Evolutionary conservation across 176 grass and related monocot genomes (phyloP).

Genomic region (Carex kokanica): DNA sequence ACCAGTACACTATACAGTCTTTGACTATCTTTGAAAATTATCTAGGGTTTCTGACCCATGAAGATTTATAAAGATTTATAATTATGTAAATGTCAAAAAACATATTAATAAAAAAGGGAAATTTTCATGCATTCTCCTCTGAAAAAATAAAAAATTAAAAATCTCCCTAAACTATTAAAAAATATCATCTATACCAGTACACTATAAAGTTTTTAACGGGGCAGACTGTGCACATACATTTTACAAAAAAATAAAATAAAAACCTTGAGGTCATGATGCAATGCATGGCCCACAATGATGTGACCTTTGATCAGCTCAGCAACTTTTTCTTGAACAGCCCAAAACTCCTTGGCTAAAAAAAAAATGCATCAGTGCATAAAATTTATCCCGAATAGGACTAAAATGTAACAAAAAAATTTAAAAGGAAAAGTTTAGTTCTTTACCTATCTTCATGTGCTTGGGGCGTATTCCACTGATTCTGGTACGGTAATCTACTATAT

Average conservation of each 20-base stretch:
- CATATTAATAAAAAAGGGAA: no score
- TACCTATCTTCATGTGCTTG: conserved; percentile 93
- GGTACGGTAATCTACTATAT: conserved; percentile 77
- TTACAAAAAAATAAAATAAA: neutral
- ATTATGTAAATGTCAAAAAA: neutral
- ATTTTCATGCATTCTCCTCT: no score
- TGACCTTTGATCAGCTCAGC: conserved; percentile 83
- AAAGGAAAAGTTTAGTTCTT: neutral
- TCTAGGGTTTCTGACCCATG: neutral
- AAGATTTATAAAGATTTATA: neutral
- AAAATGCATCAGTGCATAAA: conserved; percentile 27
- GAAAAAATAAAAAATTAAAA: neutral
- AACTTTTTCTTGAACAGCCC: conserved; percentile 57
- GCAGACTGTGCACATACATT: neutral
- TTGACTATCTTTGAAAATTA: neutral
- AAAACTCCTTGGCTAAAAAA: conserved; percentile 75
- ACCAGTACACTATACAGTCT: neutral
- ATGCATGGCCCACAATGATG: conserved; percentile 86
- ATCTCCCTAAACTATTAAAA: neutral
- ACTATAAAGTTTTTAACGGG: neutral
- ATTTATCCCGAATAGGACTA: neutral
- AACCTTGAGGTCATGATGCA: conserved; percentile 98
- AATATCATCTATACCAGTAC: neutral
- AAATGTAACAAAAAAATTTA: conserved; percentile 16
- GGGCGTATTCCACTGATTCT: conserved; percentile 91